Evolutionary conservation across 2,329 filamentous ascomycete species (phyloP), one percentile per base, ranked within the genome.

Genomic region (Talaromyces rugulosus): DNA sequence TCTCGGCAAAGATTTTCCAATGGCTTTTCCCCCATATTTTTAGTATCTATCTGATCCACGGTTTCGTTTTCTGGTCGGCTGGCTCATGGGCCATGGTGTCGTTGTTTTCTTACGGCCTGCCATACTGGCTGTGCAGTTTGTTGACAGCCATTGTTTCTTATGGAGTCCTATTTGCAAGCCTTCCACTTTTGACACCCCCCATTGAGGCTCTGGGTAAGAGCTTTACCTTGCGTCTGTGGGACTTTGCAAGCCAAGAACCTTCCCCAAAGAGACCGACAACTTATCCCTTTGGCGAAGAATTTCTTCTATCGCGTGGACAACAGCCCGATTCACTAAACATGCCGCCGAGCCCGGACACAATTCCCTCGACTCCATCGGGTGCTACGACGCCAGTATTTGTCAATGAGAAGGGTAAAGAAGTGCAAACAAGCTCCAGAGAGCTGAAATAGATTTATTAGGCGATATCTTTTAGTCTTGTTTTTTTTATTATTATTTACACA

Each of bases 21-120:
- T 69, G 74, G 52, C 67, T 81, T 18, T 81, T 81, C 67, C 80
- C 79, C 5, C 80, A 82, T 66, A 78, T 81, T 65, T 81, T 81
- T 68, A 81, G 78, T 42, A 79, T 82, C 59, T 82, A 82, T 65
- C 74, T 82, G 7, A 71, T 81, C 56, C 80, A 82, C 65, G 80
- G 80, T 42, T 67, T 74, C 44, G 66, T 74, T 18, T 73, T 72
- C 62, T 74, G 71, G 71, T 65, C 65, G 11, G 44, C 73, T 6
- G 71, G 71, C 16, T 61, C 71, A 16, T 66, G 64, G 59, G 55
- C 66, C 7, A 66, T 64, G 50, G 60, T 72, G 12, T 59, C 62
- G 8, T 44, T 72, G 7, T 63, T 57, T 18, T 56, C 52, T 2
- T 50, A 63, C 9, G 63, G 68, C 2, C 54, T 68, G 14, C 70